Evolutionary conservation across 108 stramenopile species (phyloP), one percentile per base, ranked within the genome.

Genomic region (Bacterosira constricta): DNA sequence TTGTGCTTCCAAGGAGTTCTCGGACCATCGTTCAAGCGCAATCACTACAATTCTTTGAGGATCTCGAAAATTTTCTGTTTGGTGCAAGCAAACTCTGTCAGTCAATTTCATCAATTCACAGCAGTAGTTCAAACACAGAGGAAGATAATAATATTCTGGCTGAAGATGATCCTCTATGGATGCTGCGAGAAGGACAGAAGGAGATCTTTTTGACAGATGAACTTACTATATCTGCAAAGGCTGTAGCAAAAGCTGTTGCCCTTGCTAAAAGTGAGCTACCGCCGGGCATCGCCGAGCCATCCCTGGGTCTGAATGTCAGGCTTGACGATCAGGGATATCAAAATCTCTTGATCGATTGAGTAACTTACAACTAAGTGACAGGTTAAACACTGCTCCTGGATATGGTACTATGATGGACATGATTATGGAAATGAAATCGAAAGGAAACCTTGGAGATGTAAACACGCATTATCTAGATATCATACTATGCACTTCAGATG

Each of bases 1-100:
- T 78, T 13, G 11, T 85, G 0, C 74, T 78, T 52, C 80, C 84
- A 26, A 26, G 75, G 27, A 72, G 69, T 21, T 81, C 80, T n/a
- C 49, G 73, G 20, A 37, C 31, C 8, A 58, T 77, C 10, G 79
- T 85, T 8, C 76, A 85, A 55, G 62, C 50, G 17, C 49, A 68
- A n/a, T 38, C 54, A 6, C 25, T 85, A 11, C 41, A 82, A 52
- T 81, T 78, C 25, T 82, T 82, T 18, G 63, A 73, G 6, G 46
- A 65, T 21, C 29, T 75, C 4, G 46, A 61, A 25, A 42, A 26
- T 10, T 42, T 83, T 37, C 12, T 79, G 27, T 57, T 36, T 42
- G 55, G 58, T 18, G 56, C 66, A 35, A 56, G 66, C 29, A 67
- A 67, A 67, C 12, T 6, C 12, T 56, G 36, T 58, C 18, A 21